phyloP scores from a whole-genome alignment of 257 asterid species.

The Rauvolfia tetraphylla region DNA sequence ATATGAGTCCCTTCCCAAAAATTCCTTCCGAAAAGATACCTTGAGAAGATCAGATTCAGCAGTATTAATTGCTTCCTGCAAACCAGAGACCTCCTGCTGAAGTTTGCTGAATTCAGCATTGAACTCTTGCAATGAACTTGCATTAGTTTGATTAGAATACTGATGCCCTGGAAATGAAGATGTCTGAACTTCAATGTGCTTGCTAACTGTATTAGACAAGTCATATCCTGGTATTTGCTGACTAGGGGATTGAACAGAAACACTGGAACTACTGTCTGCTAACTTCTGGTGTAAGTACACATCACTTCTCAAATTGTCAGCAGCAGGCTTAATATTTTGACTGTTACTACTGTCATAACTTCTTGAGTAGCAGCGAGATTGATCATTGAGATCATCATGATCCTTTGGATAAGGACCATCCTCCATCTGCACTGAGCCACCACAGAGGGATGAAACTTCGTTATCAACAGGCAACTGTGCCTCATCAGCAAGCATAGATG shows the following conservation, averaged over 20 bases:
- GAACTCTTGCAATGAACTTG: conserved; percentile 33
- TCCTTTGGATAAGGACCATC: conserved; percentile 22
- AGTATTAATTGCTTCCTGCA: conserved; percentile 57
- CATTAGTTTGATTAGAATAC: conserved; percentile 33
- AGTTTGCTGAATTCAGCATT: conserved; percentile 37
- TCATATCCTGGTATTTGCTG: conserved; percentile 28
- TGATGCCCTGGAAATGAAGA: conserved; percentile 25
- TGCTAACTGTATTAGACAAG: conserved; percentile 26
- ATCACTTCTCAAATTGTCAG: conserved; percentile 18
- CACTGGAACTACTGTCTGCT: conserved; percentile 17
- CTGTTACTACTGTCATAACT: conserved; percentile 9
- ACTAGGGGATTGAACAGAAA: conserved; percentile 27
- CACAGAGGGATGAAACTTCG: conserved; percentile 27
- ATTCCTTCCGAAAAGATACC: conserved; percentile 65
- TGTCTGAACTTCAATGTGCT: conserved; percentile 16
- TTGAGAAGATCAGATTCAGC: conserved; percentile 57
- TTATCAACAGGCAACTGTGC: conserved; percentile 40
- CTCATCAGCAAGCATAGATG: conserved; percentile 37
- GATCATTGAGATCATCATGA: conserved; percentile 25
- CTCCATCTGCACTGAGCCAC: conserved; percentile 26
- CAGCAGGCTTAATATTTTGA: conserved; percentile 20
- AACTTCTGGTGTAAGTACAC: conserved; percentile 21
- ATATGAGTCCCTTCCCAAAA: conserved; percentile 78
- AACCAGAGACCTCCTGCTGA: conserved; percentile 45
- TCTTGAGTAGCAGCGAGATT: background rate